Evolutionary conservation across 768 basidiomycete genomes (phyloP).

Genomic region (Lyophyllum atratum): DNA sequence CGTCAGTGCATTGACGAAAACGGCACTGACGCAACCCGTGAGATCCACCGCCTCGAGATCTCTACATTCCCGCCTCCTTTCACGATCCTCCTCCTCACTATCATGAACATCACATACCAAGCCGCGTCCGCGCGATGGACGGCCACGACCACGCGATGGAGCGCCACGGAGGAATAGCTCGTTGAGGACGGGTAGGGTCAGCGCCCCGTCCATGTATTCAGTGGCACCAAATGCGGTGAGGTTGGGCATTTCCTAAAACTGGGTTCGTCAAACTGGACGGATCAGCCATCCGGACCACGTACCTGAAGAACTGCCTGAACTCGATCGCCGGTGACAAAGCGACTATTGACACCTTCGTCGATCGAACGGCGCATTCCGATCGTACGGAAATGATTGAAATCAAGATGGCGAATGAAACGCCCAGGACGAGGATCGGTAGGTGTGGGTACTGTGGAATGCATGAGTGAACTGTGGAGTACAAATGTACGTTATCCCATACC

Average conservation of each 20-base stretch:
- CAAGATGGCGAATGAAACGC: conserved; percentile 81
- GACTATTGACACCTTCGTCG: conserved; percentile 84
- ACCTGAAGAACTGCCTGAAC: conserved; percentile 81
- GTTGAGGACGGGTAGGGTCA: conserved; percentile 81
- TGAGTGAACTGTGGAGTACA: not conserved
- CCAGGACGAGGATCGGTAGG: conserved; percentile 74
- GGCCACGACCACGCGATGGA: conserved; percentile 67
- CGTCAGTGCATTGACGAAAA: conserved; percentile 83
- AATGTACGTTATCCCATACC: conserved; percentile 44
- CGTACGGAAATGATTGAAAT: conserved; percentile 97
- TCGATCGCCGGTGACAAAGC: conserved; percentile 91
- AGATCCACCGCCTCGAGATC: conserved; percentile 89
- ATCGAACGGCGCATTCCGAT: conserved; percentile 94
- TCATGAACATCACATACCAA: conserved; percentile 52
- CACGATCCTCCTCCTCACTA: conserved; percentile 74
- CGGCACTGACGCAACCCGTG: conserved; percentile 91
- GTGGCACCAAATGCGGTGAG: conserved; percentile 90
- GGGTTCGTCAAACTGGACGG: conserved; percentile 10
- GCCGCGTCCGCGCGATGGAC: conserved; percentile 66
- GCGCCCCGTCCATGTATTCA: conserved; percentile 96
- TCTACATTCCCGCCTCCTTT: conserved; percentile 70
- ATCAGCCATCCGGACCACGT: conserved; percentile 19
- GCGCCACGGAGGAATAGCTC: conserved; percentile 89
- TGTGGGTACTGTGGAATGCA: conserved; percentile 54
- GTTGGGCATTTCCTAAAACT: conserved; percentile 81